A percentile compares a stretch with the other conserved stretches of the same genome.
These are phyloP conservation scores for Kwoniella mangroviensis DNA, from an alignment of 768 basidiomycete genomes.

Conservation along the genomic window DNA sequence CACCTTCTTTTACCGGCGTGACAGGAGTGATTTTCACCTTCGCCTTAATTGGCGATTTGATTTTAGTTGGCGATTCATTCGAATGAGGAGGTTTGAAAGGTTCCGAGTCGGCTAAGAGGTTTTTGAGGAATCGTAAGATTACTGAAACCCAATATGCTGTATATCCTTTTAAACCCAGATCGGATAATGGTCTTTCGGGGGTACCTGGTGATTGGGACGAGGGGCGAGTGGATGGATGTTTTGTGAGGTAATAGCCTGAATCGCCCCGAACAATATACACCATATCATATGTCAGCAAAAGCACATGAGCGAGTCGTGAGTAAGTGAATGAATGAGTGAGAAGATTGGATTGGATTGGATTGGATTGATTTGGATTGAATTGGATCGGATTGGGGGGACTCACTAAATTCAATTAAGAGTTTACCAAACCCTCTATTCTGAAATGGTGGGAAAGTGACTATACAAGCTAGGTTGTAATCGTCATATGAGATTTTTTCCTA, in stretches of 20 bases:
- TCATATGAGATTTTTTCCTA: slow-evolving; percentile 95
- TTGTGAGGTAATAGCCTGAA: slow-evolving; percentile 87
- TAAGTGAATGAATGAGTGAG: too few relatives aligned
- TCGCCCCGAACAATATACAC: background rate
- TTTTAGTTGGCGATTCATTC: slow-evolving; percentile 5
- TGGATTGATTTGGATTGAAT: too few relatives aligned
- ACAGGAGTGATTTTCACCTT: background rate
- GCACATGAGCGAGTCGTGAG: background rate
- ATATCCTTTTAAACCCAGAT: slow-evolving; percentile 88
- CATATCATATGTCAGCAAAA: slow-evolving; percentile 3
- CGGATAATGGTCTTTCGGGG: slow-evolving; percentile 92
- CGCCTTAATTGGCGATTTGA: slow-evolving; percentile 11
- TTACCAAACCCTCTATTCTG: slow-evolving; percentile 89
- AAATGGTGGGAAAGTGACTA: slow-evolving; percentile 90
- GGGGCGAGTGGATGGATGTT: slow-evolving; percentile 58
- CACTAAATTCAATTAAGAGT: slow-evolving; percentile 98
- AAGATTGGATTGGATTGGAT: too few relatives aligned
- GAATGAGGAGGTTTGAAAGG: slow-evolving; percentile 2
- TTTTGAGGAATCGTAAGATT: slow-evolving; percentile 37
- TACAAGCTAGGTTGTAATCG: slow-evolving; percentile 95
- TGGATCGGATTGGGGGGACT: slow-evolving; percentile 49
- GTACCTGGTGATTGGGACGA: slow-evolving; percentile 79
- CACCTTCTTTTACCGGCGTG: slow-evolving; percentile 1
- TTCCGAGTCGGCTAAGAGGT: slow-evolving; percentile 33
- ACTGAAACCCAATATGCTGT: slow-evolving; percentile 58